Evolutionary conservation across 2,329 filamentous ascomycete species (phyloP), one percentile per base, ranked within the genome.

Genomic region (Neophaeococcomyces mojaviensis): DNA sequence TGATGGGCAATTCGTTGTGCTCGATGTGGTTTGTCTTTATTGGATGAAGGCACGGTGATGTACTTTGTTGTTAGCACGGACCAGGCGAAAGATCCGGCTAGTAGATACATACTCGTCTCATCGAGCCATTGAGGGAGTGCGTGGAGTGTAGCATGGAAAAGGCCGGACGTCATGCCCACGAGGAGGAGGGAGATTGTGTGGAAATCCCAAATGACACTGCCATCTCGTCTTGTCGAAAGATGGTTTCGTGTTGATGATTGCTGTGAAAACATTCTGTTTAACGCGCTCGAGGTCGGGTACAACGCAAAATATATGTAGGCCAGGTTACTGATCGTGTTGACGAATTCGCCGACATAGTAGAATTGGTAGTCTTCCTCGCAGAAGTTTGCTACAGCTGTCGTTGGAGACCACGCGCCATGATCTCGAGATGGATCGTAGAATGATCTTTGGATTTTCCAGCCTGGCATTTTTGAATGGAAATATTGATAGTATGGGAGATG

Each of bases 361-460:
- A 84, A 88, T 68, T 82, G 82, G 64, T 84, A 84, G 52, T 86
- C 81, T 71, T 87, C 84, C 71, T 88, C 84, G 60, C 84, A 88
- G 75, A 84, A 88, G 62, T 88, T 86, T 39, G 86, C 58, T 0
- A 82, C 86, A 7, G 79, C 80, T 1, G 82, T 86, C 45, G 82
- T 78, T 20, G 80, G 77, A 3, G 72, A 76, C 82, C 82, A 86
- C 59, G 77, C 78, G 15, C 81, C 81, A 31, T 41, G 31, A 15
- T 41, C 26, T 20, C 28, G 26, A 6, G 24, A 28, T 28, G 24
- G 24, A 28, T 28, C 24, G 24, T 28, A 28, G 24, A 28, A 28
- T 28, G 24, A 28, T 10, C 24, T 28, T 10, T 28, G 24, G 10
- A 28, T 28, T 10, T 5, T 28, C 24, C 24, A 28, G 24, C 24